Evolutionary conservation across 2,329 filamentous ascomycete species (phyloP), one percentile per base, ranked within the genome.

Genomic region (Paracorniculantispora psalliotae): DNA sequence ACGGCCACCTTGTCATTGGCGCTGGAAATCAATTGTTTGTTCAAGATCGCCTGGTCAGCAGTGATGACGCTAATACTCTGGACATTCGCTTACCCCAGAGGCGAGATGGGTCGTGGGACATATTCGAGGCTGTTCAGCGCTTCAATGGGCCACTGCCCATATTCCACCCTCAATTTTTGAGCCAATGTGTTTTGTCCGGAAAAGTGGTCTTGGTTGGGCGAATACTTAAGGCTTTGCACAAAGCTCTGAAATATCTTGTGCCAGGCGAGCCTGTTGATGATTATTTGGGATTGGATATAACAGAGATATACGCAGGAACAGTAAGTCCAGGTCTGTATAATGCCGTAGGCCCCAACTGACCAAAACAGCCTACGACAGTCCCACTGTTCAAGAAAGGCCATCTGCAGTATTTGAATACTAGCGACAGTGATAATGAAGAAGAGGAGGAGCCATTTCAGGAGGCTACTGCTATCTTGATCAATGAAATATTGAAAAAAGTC

Each of bases 11-110:
- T 13, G 87, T 96, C 6, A 87, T 97, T 59, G 92, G 92, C 1
- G 86, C 92, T 8, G 94, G 94, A 0, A 96, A 96, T 68, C 92
- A 97, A 69, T 79, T 99, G 13, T 92, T 96, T 70, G 80, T 96
- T 7, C 88, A 92, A 68, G 89, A 91, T 65, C 85, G 92, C 61
- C 79, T 84, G n/a, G 84, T 96, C 25, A 82, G 87, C 58, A 77
- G 83, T 6, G 81, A 81, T 0, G 82, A 86, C 61, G 80, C 83
- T 9, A 73, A 89, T 10, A 78, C 87, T 19, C 78, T 82, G 4
- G 75, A 74, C 50, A 66, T 81, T 46, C 75, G 80, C 19, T 68
- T 83, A 21, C 77, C 81, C 15, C 75, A 77, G 49, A 71, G 73
- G 25, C 79, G 77, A 61, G 74, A 75, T 67, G 79, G 79, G 4